These are phyloP conservation scores for Ceratocystis papillata DNA, from an alignment of 2,329 filamentous ascomycete genomes.

Conservation along the genomic window DNA sequence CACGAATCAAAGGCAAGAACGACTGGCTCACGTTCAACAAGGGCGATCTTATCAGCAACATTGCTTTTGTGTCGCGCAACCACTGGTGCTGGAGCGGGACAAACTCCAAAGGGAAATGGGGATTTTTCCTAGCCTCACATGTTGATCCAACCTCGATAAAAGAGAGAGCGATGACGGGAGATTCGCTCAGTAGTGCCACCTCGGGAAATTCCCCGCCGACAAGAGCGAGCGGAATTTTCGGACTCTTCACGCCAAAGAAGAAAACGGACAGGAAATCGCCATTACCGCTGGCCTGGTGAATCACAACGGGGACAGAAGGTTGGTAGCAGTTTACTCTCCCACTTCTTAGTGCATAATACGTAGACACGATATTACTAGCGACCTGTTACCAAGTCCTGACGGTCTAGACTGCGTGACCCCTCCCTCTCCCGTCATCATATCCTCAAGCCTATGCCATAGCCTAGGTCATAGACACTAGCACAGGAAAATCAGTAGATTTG, in stretches of 20 bases:
- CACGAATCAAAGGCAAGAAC: conserved; percentile 32
- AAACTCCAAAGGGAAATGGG: conserved; percentile 43
- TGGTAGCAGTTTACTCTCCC: neutral
- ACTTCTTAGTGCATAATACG: neutral
- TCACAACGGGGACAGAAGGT: neutral
- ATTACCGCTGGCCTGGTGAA: conserved; percentile 16
- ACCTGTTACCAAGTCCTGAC: no score
- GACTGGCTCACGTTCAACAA: conserved; percentile 54
- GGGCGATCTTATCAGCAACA: conserved; percentile 57
- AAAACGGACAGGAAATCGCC: conserved; percentile 13
- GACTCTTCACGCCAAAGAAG: conserved; percentile 21
- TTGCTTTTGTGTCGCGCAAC: conserved; percentile 39
- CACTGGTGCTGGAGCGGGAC: conserved; percentile 49
- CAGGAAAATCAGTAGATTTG: neutral
- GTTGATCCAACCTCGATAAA: conserved; percentile 39
- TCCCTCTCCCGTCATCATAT: no score
- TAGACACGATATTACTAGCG: no score
- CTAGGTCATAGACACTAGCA: neutral
- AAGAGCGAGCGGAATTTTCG: conserved; percentile 15
- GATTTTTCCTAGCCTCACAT: conserved; percentile 43
- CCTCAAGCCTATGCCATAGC: no score
- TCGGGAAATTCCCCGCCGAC: conserved; percentile 9
- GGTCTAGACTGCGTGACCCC: no score
- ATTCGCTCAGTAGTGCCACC: conserved; percentile 11
- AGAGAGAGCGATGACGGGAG: conserved; percentile 27